phyloP scores from a whole-genome alignment of 208 protist genomes.

The Trypanosoma scelopori region DNA sequence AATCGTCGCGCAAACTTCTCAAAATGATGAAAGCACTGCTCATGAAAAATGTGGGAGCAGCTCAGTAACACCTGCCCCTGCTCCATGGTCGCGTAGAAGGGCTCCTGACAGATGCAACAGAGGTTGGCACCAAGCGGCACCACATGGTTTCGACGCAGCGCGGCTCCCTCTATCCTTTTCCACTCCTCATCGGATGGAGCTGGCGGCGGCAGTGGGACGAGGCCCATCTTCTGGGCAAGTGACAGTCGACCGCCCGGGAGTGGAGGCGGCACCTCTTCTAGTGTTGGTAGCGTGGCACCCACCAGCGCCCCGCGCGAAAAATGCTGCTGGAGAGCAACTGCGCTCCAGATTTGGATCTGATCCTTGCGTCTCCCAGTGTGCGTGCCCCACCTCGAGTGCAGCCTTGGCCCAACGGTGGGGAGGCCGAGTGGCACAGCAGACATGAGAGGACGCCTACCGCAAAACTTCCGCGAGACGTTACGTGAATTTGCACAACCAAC shows the following conservation, averaged over 20 bases:
- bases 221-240: slow-evolving; percentile 84
- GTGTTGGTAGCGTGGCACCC: slow-evolving; percentile 25
- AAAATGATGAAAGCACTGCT: slow-evolving; percentile 81
- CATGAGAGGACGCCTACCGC: slow-evolving; percentile 13
- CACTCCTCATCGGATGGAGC: slow-evolving; percentile 72
- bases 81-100: slow-evolving; percentile 51
- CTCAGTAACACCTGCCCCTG: slow-evolving; percentile 82
- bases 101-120: slow-evolving; percentile 81
- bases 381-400: slow-evolving; percentile 34
- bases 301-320: slow-evolving; percentile 47
- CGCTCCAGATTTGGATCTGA: slow-evolving; percentile 76
- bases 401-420: slow-evolving; percentile 40
- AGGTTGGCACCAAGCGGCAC: slow-evolving; percentile 25
- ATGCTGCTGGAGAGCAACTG: slow-evolving; percentile 87
- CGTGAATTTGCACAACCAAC: too few species aligned
- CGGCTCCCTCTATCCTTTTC: slow-evolving; percentile 47
- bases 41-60: slow-evolving; percentile 88
- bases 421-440: slow-evolving; percentile 9
- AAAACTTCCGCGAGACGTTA: too few species aligned
- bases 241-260: slow-evolving; percentile 48
- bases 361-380: slow-evolving; percentile 38
- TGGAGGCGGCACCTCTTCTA: slow-evolving; percentile 30
- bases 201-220: slow-evolving; percentile 65
- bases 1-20: slow-evolving; percentile 67
- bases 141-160: slow-evolving; percentile 34